These are phyloP conservation scores for Fusarium tanahbumbuense DNA, from an alignment of 2,329 filamentous ascomycete genomes.

Conservation along the genomic window DNA sequence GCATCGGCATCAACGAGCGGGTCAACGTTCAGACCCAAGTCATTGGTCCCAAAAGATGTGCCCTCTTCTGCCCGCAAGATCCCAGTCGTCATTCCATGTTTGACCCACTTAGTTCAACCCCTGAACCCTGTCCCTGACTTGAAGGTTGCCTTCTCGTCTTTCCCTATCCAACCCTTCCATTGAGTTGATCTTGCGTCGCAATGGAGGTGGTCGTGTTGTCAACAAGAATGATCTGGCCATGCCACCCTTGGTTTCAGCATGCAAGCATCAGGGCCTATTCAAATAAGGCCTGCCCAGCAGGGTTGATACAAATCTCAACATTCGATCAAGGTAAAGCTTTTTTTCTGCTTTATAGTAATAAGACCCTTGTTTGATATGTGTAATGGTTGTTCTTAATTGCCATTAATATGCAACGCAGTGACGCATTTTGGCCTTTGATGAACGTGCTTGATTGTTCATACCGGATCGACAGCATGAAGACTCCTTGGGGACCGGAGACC, in stretches of 20 bases:
- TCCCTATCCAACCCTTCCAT: constrained; percentile 32
- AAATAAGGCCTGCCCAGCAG: not conserved
- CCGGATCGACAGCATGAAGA: constrained; percentile 16
- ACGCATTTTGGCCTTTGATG: constrained; percentile 1
- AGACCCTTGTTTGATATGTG: not conserved
- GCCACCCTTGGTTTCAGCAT: not conserved
- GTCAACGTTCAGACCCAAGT: constrained; percentile 36
- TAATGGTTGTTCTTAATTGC: constrained; percentile 2
- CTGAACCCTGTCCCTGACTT: constrained; percentile 39
- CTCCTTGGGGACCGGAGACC: not conserved
- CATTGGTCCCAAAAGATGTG: constrained; percentile 35
- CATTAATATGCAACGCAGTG: constrained; percentile 11
- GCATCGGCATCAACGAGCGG: constrained; percentile 25
- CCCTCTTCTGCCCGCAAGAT: constrained; percentile 21
- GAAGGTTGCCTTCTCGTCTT: constrained; percentile 13
- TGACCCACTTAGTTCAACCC: constrained; percentile 31
- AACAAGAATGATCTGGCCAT: constrained; percentile 2
- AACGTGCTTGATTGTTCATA: constrained; percentile 8
- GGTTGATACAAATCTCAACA: not conserved
- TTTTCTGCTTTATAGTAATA: not conserved
- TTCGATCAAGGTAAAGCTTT: not conserved
- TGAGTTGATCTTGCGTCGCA: constrained; percentile 16
- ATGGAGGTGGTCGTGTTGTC: constrained; percentile 3
- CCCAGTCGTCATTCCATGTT: constrained; percentile 31
- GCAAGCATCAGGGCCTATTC: not conserved